Conservation (phyloP, 352 stramenopile species). For the Phytophthora foliorum region DNA sequence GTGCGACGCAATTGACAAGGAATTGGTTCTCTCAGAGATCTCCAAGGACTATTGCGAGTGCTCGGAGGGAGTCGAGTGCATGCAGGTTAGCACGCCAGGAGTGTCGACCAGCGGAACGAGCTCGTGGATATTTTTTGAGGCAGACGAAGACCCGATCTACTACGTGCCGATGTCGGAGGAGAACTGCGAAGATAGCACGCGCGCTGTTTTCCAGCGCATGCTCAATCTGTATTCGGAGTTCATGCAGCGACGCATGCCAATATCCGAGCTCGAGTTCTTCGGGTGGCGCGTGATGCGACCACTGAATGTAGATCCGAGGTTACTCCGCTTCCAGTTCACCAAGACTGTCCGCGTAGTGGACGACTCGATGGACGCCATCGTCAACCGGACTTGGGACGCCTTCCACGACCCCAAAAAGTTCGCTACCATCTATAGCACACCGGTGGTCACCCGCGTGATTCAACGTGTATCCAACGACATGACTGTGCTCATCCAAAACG, state of each 20-base stretch:
- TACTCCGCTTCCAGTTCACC: conserved; percentile 59
- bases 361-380: conserved; percentile 52
- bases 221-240: conserved; percentile 47
- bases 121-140: conserved; percentile 50
- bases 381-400: conserved; percentile 51
- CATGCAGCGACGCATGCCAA: conserved; percentile 34
- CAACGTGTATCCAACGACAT: conserved; percentile 46
- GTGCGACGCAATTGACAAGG: conserved; percentile 34
- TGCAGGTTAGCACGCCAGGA: background rate
- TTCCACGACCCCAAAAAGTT: conserved; percentile 51
- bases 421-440: conserved; percentile 54
- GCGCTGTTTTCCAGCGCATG: conserved; percentile 45
- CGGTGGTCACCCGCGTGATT: conserved; percentile 47
- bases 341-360: conserved; percentile 44
- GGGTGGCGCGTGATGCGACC: conserved; percentile 49
- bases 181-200: conserved; percentile 42
- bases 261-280: conserved; percentile 47
- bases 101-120: conserved; percentile 14
- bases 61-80: conserved; percentile 6
- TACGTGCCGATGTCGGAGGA: conserved; percentile 40
- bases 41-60: conserved; percentile 14
- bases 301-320: conserved; percentile 26
- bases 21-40: conserved; percentile 22
- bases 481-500: conserved; percentile 54
- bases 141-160: conserved; percentile 47